These are phyloP conservation scores for Aureobasidium sp. DNA, from an alignment of 2,329 filamentous ascomycete genomes.

Conservation along the genomic window DNA sequence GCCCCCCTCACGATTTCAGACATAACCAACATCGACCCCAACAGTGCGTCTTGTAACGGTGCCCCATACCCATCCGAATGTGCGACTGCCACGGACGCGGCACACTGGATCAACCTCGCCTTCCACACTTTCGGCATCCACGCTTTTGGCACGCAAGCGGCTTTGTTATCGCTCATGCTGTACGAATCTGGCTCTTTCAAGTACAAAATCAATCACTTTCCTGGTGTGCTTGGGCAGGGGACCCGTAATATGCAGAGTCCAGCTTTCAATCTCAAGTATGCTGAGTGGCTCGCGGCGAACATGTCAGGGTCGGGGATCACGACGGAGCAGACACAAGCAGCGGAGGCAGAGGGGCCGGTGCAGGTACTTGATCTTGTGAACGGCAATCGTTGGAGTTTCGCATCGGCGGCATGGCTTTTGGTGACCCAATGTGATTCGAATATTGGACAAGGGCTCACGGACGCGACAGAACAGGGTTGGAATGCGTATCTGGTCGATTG, in stretches of 20 bases:
- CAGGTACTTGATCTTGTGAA: conserved; percentile 48
- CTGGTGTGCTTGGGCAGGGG: conserved; percentile 60
- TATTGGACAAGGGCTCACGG: conserved; percentile 40
- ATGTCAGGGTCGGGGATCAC: conserved; percentile 21
- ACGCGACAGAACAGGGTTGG: conserved; percentile 46
- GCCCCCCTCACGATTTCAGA: conserved; percentile 30
- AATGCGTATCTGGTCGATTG: conserved; percentile 48
- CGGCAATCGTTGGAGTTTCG: conserved; percentile 48
- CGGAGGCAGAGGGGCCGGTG: conserved; percentile 32
- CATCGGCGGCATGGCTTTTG: conserved; percentile 55
- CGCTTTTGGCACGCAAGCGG: conserved; percentile 56
- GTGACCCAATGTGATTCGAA: conserved; percentile 45
- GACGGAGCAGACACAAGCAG: conserved; percentile 26
- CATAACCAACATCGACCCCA: conserved; percentile 52
- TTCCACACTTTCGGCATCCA: conserved; percentile 54
- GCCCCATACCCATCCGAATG: conserved; percentile 51
- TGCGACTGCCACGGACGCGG: conserved; percentile 56
- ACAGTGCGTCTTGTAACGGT: conserved; percentile 47
- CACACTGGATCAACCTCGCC: conserved; percentile 48
- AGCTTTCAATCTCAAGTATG: conserved; percentile 50
- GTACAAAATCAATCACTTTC: conserved; percentile 62
- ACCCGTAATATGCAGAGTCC: conserved; percentile 62
- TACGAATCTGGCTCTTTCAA: conserved; percentile 64
- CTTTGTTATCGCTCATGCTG: conserved; percentile 62
- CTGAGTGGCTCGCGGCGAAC: conserved; percentile 38